Evolutionary conservation across 257 asterid genomes (phyloP).

Genomic region (Nicotiana tomentosiformis): DNA sequence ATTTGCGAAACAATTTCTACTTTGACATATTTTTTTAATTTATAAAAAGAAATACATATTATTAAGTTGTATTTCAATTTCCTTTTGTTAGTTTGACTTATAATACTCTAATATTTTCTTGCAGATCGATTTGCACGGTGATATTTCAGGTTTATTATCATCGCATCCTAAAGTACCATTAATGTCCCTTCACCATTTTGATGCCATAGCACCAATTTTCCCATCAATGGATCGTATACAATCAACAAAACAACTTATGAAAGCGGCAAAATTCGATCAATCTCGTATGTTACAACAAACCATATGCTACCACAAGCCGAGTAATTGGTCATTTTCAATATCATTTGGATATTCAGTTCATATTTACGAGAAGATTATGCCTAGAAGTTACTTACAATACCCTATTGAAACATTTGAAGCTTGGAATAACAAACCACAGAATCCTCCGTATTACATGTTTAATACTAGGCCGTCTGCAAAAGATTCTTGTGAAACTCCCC

Average conservation of each 20-base stretch:
- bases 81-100: background rate
- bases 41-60: too few relatives aligned
- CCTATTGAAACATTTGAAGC: conserved; percentile 45
- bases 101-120: background rate
- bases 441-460: conserved; percentile 44
- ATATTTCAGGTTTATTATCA: conserved; percentile 46
- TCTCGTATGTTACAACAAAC: conserved; percentile 51
- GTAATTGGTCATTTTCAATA: conserved; percentile 45
- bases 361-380: conserved; percentile 40
- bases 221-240: conserved; percentile 38
- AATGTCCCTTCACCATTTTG: conserved; percentile 55
- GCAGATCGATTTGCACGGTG: conserved; percentile 48
- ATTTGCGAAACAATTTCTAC: too few relatives aligned
- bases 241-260: conserved; percentile 56
- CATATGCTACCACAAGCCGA: conserved; percentile 36
- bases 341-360: conserved; percentile 51
- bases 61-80: too few relatives aligned
- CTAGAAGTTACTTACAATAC: conserved; percentile 41
- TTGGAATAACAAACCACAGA: conserved; percentile 21
- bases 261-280: conserved; percentile 44
- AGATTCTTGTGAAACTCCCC: conserved; percentile 49
- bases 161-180: conserved; percentile 50
- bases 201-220: conserved; percentile 41
- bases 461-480: conserved; percentile 29
- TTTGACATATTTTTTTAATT: too few relatives aligned